Percentiles rank a stretch among this genome's conserved stretches.
These are phyloP conservation scores for Papilionanthe hybrid DNA, from an alignment of 116 monocot genomes.

Conservation along the genomic window DNA sequence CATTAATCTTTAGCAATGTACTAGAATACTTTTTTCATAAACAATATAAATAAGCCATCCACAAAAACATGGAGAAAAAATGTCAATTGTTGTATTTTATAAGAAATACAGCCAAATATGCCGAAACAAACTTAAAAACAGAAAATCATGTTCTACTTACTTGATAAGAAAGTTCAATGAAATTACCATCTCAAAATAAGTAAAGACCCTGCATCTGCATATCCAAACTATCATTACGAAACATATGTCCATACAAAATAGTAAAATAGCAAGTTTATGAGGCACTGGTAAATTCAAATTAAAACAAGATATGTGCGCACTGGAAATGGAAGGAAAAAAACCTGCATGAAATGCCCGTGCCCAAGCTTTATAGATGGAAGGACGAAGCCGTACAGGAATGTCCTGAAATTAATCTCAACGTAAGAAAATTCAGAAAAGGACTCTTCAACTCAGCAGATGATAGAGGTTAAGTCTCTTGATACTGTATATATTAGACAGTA, in stretches of 20 bases:
- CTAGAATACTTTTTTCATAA: background rate
- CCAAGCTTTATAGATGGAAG: constrained; percentile 82
- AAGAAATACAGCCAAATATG: background rate
- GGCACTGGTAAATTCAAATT: background rate
- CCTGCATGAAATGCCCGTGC: constrained; percentile 90
- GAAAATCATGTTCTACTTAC: background rate
- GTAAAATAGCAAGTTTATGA: background rate
- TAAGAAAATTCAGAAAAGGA: background rate
- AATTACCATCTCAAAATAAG: background rate
- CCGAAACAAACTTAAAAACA: background rate
- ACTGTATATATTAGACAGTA: background rate
- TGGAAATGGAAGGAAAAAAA: constrained; percentile 14
- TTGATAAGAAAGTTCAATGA: background rate
- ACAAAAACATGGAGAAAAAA: background rate
- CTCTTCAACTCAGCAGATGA: background rate
- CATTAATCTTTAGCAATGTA: background rate
- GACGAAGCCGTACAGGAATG: constrained; percentile 59
- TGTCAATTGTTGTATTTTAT: background rate
- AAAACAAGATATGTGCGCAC: too few species aligned
- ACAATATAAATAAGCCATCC: background rate
- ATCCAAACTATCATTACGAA: background rate
- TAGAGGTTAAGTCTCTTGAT: background rate
- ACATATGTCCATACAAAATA: background rate
- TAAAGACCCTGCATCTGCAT: background rate
- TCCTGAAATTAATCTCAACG: constrained; percentile 31